Conservation (phyloP, 73 alveolate genomes). For the Uronychia setigera region DNA sequence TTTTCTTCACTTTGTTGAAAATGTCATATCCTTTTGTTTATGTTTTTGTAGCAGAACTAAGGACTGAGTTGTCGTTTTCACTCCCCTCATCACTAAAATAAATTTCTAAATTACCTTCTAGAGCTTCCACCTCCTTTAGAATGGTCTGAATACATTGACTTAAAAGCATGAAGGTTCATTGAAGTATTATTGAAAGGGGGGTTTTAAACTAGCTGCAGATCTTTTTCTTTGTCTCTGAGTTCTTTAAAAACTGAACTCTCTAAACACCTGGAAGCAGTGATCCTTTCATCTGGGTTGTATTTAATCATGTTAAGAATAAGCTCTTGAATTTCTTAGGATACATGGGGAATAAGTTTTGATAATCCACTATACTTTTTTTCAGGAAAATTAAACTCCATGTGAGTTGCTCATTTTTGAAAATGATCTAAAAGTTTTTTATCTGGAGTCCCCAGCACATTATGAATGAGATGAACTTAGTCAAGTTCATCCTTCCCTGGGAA, state of each 20-base stretch:
- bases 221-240: slow-evolving; percentile 19
- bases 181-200: background rate
- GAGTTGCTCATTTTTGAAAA: slow-evolving; percentile 72
- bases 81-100: slow-evolving; percentile 49
- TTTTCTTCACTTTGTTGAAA: background rate
- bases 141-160: background rate
- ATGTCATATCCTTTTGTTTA: background rate
- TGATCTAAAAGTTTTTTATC: slow-evolving; percentile 60
- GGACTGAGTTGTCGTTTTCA: background rate
- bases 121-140: slow-evolving; percentile 26
- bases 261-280: slow-evolving; percentile 45
- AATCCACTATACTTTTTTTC: slow-evolving; percentile 70
- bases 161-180: background rate
- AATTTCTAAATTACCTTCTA: slow-evolving; percentile 35
- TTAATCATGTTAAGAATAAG: slow-evolving; percentile 58
- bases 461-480: slow-evolving; percentile 75
- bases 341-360: slow-evolving; percentile 70
- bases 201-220: background rate
- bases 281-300: slow-evolving; percentile 31
- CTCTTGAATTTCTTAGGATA: slow-evolving; percentile 67
- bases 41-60: background rate
- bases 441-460: slow-evolving; percentile 75
- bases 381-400: slow-evolving; percentile 78
- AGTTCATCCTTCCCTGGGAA: slow-evolving; percentile 82
- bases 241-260: slow-evolving; percentile 36